Conservation (phyloP, 805 yeast species). For the Metahyphopichia silvanorum region DNA sequence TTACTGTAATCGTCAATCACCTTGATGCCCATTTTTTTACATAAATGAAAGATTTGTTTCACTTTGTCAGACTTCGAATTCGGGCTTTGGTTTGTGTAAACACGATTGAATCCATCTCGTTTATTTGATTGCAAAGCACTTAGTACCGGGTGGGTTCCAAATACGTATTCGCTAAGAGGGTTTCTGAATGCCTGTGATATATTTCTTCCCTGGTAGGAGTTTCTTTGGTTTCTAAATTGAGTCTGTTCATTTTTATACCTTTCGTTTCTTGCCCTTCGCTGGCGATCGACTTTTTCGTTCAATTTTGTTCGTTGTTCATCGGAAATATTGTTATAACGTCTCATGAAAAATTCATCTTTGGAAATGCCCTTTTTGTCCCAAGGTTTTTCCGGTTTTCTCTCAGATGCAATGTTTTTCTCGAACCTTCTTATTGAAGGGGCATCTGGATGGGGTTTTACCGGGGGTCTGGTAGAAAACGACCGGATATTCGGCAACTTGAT, state of each 20-base stretch:
- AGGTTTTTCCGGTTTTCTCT: slow-evolving; percentile 16
- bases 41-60: slow-evolving; percentile 44
- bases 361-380: slow-evolving; percentile 36
- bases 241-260: slow-evolving; percentile 16
- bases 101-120: slow-evolving; percentile 49
- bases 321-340: slow-evolving; percentile 31
- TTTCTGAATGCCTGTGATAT: slow-evolving; percentile 17
- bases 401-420: slow-evolving; percentile 23
- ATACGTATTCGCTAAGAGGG: slow-evolving; percentile 64
- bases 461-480: not conserved
- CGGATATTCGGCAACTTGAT: too few species aligned
- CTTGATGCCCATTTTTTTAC: slow-evolving; percentile 40
- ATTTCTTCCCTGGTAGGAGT: slow-evolving; percentile 3
- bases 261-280: slow-evolving; percentile 21
- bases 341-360: slow-evolving; percentile 37
- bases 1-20: slow-evolving; percentile 34
- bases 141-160: slow-evolving; percentile 71
- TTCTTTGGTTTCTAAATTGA: slow-evolving; percentile 4
- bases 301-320: slow-evolving; percentile 22
- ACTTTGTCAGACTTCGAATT: slow-evolving; percentile 31
- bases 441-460: too few species aligned
- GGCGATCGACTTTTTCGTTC: slow-evolving; percentile 30
- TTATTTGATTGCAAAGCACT: slow-evolving; percentile 62
- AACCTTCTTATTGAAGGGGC: slow-evolving; percentile 15
- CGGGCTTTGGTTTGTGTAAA: slow-evolving; percentile 31